phyloP scores from a whole-genome alignment of 1,284 basidiomycete species.

The Ustilago esculenta region DNA sequence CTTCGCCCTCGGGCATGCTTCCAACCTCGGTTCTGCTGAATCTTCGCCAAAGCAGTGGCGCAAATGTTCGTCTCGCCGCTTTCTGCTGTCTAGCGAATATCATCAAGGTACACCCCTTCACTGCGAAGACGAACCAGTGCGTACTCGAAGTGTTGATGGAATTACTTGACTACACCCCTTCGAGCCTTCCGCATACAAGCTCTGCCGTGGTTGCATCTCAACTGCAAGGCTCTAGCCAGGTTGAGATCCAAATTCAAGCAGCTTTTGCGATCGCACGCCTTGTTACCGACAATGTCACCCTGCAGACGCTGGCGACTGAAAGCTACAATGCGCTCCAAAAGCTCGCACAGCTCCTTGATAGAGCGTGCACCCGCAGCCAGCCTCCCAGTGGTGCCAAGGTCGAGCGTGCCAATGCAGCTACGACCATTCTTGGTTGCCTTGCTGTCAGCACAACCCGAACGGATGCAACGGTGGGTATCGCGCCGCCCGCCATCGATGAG shows the following conservation, averaged over 20 bases:
- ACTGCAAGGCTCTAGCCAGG: constrained; percentile 20
- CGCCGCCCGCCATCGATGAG: constrained; percentile 44
- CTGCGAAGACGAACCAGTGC: constrained; percentile 52
- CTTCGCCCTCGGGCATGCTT: constrained; percentile 44
- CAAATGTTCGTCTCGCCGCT: constrained; percentile 56
- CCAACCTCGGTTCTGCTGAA: constrained; percentile 55
- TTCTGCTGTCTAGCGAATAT: constrained; percentile 59
- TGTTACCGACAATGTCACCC: constrained; percentile 48
- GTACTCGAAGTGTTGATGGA: constrained; percentile 59
- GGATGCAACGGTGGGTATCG: constrained; percentile 25
- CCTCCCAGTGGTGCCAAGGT: constrained; percentile 9
- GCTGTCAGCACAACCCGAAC: constrained; percentile 10
- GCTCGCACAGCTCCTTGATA: constrained; percentile 40
- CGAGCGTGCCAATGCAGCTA: constrained; percentile 8
- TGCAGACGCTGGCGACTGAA: constrained; percentile 52
- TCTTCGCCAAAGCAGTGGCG: constrained; percentile 41
- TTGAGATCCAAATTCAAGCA: constrained; percentile 57
- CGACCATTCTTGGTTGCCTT: constrained; percentile 16
- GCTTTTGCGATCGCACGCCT: constrained; percentile 56
- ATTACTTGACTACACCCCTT: constrained; percentile 44
- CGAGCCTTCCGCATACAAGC: constrained; percentile 4
- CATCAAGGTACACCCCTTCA: constrained; percentile 56
- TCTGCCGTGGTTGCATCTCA: constrained; percentile 9
- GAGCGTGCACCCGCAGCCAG: constrained; percentile 30
- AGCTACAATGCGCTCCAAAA: constrained; percentile 43